Conservation (phyloP, 352 stramenopile species). For the Phytophthora pisi region DNA sequence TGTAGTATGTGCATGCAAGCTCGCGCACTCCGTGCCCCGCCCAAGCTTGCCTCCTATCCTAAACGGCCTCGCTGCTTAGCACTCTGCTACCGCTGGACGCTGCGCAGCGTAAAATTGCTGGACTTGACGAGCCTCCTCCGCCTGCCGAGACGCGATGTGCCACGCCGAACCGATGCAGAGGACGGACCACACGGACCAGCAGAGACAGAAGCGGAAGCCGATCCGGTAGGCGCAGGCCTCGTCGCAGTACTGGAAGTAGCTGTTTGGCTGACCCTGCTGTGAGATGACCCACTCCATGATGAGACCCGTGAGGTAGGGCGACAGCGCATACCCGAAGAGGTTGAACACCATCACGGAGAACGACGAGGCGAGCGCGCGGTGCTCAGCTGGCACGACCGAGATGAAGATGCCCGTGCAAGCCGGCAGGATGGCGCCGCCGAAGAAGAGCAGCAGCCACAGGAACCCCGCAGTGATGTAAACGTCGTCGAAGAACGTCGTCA, state of each 20-base stretch:
- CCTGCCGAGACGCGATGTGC: slow-evolving; percentile 55
- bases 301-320: slow-evolving; percentile 74
- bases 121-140: slow-evolving; percentile 56
- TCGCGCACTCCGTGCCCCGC: not conserved
- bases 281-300: slow-evolving; percentile 84
- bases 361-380: slow-evolving; percentile 77
- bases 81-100: slow-evolving; percentile 30
- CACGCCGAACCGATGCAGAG: slow-evolving; percentile 72
- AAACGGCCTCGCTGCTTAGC: slow-evolving; percentile 25
- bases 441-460: slow-evolving; percentile 85
- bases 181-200: slow-evolving; percentile 84
- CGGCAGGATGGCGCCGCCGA: slow-evolving; percentile 78
- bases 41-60: slow-evolving; percentile 17
- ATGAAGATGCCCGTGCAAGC: slow-evolving; percentile 89
- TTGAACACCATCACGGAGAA: slow-evolving; percentile 89
- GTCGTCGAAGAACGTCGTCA: slow-evolving; percentile 82
- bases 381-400: slow-evolving; percentile 74
- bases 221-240: slow-evolving; percentile 82
- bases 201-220: slow-evolving; percentile 82
- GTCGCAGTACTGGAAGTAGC: slow-evolving; percentile 79
- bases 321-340: slow-evolving; percentile 80
- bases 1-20: slow-evolving; percentile 29
- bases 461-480: slow-evolving; percentile 77
- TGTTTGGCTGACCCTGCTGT: slow-evolving; percentile 58
- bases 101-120: slow-evolving; percentile 63